phyloP scores from a whole-genome alignment of 2,329 filamentous ascomycete genomes.

The Trichoderma aggressivum region DNA sequence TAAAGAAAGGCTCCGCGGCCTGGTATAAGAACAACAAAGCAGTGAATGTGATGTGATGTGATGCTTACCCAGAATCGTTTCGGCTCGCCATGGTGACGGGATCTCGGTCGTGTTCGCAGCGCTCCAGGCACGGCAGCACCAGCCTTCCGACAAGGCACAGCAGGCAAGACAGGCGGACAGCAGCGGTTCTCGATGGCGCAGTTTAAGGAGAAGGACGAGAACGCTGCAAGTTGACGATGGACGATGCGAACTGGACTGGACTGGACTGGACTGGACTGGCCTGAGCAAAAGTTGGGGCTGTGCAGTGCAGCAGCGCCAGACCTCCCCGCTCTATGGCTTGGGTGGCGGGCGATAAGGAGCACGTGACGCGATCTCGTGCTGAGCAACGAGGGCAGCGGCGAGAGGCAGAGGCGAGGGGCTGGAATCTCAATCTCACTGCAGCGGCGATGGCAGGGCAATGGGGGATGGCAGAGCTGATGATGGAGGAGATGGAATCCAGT shows the following conservation, averaged over 20 bases:
- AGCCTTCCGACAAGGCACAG: conserved; percentile 8
- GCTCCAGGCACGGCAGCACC: conserved; percentile 18
- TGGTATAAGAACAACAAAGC: neutral
- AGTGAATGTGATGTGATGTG: neutral
- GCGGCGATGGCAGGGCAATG: neutral
- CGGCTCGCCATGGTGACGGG: conserved; percentile 18
- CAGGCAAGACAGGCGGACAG: neutral
- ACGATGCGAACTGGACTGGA: conserved; percentile 12
- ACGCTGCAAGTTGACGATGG: conserved; percentile 16
- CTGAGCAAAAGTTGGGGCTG: conserved; percentile 19
- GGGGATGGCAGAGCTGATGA: neutral
- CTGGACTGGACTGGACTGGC: neutral
- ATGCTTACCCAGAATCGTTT: conserved; percentile 16
- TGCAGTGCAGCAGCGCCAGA: conserved; percentile 18
- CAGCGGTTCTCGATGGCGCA: conserved; percentile 11
- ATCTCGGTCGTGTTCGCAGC: neutral
- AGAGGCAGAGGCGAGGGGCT: neutral
- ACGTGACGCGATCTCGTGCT: conserved; percentile 16
- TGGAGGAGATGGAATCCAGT: conserved; percentile 11
- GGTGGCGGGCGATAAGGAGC: conserved; percentile 18
- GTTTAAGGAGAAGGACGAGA: conserved; percentile 6
- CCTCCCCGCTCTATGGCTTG: conserved; percentile 18
- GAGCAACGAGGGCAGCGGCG: neutral
- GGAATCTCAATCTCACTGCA: neutral
- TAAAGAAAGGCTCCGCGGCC: neutral